phyloP scores from a whole-genome alignment of 768 basidiomycete genomes.

The Mycena venus region DNA sequence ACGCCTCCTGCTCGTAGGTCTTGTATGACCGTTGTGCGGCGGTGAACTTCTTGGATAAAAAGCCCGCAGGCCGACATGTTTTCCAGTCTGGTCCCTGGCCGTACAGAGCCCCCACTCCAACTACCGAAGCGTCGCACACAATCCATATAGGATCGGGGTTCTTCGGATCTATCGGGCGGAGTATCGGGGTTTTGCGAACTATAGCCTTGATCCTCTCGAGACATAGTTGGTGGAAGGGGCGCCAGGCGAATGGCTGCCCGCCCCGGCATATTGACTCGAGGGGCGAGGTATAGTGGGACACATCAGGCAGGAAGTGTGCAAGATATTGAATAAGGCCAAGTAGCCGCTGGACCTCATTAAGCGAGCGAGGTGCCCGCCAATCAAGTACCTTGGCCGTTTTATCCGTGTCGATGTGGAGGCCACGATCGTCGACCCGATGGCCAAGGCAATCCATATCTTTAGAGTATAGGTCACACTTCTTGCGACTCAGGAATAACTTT shows the following conservation, averaged over 20 bases:
- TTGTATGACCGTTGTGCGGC: constrained; percentile 4
- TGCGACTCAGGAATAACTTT: constrained; percentile 51
- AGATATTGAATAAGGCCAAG: neutral
- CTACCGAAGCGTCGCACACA: neutral
- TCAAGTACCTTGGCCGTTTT: too few species aligned
- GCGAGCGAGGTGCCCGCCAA: too few species aligned
- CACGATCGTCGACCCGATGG: constrained; percentile 45
- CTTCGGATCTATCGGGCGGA: neutral
- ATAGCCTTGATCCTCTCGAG: neutral
- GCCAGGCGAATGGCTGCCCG: neutral
- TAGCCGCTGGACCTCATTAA: neutral
- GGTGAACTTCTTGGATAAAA: constrained; percentile 1
- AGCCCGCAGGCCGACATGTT: constrained; percentile 3
- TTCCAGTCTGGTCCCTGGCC: constrained; percentile 4
- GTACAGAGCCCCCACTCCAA: neutral
- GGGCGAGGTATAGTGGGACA: neutral
- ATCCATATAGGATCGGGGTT: constrained; percentile 11
- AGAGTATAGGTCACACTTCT: too few species aligned
- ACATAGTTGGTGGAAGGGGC: neutral
- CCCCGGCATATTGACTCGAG: neutral
- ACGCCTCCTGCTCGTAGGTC: constrained; percentile 34
- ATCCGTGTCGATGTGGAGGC: constrained; percentile 45
- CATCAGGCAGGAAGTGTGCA: neutral
- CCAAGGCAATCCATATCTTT: too few species aligned
- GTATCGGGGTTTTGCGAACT: neutral